A percentile compares a stretch with the other conserved stretches of the same genome.
Conservation (phyloP, 2,329 filamentous ascomycete genomes). For the Metarhizium robertsii region DNA sequence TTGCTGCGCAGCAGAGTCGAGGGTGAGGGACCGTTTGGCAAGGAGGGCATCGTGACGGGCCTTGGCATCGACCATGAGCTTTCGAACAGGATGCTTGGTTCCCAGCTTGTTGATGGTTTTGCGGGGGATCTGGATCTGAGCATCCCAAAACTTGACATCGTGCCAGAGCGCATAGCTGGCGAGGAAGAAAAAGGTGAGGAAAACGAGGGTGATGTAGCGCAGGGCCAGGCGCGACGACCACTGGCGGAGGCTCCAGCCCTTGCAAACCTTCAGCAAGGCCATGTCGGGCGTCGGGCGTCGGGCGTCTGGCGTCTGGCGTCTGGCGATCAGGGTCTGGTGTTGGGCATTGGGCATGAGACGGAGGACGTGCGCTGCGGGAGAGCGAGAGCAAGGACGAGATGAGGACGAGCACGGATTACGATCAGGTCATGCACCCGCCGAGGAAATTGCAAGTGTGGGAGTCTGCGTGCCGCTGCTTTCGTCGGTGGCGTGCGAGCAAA, state of each 20-base stretch:
- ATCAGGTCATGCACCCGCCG: too few relatives aligned
- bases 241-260: slow-evolving; percentile 1
- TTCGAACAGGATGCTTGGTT: slow-evolving; percentile 38
- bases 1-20: slow-evolving; percentile 41
- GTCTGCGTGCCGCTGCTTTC: too few relatives aligned
- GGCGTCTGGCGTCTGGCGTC: neutral
- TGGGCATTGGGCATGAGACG: too few relatives aligned
- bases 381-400: too few relatives aligned
- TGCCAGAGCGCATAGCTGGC: slow-evolving; percentile 23
- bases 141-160: slow-evolving; percentile 17
- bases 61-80: slow-evolving; percentile 37
- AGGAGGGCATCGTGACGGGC: slow-evolving; percentile 31
- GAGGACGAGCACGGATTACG: too few relatives aligned
- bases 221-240: slow-evolving; percentile 19
- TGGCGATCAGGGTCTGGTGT: too few relatives aligned
- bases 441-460: too few relatives aligned
- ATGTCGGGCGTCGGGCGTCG: neutral
- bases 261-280: slow-evolving; percentile 6
- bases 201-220: slow-evolving; percentile 18
- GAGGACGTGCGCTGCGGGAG: too few relatives aligned
- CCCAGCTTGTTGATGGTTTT: slow-evolving; percentile 13
- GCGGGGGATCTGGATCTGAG: slow-evolving; percentile 4
- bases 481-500: too few relatives aligned
- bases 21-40: slow-evolving; percentile 33
- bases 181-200: slow-evolving; percentile 14